A percentile compares a stretch with the other conserved stretches of the same genome.
Conservation (phyloP, 495 filamentous ascomycete genomes). For the Pyrenula aspistea region DNA sequence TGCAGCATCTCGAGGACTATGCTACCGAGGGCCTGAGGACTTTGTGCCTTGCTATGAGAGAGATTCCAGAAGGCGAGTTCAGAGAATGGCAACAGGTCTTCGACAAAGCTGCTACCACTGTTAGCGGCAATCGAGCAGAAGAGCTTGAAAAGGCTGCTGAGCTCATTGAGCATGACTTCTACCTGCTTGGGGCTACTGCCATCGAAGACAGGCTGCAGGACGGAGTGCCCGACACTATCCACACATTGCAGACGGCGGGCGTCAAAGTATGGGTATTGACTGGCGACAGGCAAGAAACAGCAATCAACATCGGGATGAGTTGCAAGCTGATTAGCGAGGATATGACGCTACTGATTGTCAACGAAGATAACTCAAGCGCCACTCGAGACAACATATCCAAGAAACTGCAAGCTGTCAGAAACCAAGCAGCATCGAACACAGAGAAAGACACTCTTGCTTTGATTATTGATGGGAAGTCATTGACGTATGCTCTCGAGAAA, state of each 20-base stretch:
- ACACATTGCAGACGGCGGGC: constrained; percentile 90
- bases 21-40: constrained; percentile 93
- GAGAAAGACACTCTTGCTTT: constrained; percentile 85
- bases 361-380: constrained; percentile 65
- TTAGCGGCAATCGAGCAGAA: constrained; percentile 82
- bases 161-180: constrained; percentile 84
- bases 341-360: constrained; percentile 95
- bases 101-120: constrained; percentile 81
- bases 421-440: constrained; percentile 50
- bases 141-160: constrained; percentile 97
- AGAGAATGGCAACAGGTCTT: constrained; percentile 79
- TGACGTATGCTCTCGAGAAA: constrained; percentile 89
- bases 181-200: constrained; percentile 86
- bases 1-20: constrained; percentile 95
- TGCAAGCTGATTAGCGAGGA: constrained; percentile 98
- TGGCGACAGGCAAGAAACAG: constrained; percentile 95
- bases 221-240: constrained; percentile 96
- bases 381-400: constrained; percentile 82
- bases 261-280: constrained; percentile 99
- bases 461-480: constrained; percentile 91
- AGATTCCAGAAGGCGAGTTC: constrained; percentile 83
- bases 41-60: constrained; percentile 89
- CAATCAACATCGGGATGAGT: constrained; percentile 99
- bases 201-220: constrained; percentile 97
- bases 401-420: constrained; percentile 79